phyloP scores from a whole-genome alignment of 306 rosid species.

The Rosa multiflora region DNA sequence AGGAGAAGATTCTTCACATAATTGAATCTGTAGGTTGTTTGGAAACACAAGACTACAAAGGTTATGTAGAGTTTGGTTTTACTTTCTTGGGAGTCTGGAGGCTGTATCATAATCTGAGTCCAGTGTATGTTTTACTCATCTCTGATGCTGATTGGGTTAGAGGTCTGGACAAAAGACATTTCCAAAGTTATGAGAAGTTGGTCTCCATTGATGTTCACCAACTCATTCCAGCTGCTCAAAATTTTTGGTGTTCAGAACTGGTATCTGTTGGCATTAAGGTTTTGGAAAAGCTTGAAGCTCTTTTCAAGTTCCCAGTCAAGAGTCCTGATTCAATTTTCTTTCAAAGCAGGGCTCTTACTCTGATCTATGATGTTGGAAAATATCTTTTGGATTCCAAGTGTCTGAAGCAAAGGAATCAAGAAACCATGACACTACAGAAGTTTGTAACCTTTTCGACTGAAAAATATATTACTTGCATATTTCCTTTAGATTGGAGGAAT shows the following conservation, averaged over 20 bases:
- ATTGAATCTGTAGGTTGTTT: constrained; percentile 38
- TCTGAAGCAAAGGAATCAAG: constrained; percentile 12
- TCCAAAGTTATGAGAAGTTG: constrained; percentile 39
- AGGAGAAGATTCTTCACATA: constrained; percentile 38
- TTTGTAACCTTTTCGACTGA: constrained; percentile 28
- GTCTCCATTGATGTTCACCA: constrained; percentile 34
- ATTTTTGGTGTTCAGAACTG: constrained; percentile 59
- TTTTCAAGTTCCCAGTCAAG: constrained; percentile 30
- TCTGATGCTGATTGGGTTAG: constrained; percentile 62
- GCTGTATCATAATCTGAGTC: not conserved
- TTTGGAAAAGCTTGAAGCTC: constrained; percentile 41
- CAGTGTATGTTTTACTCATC: constrained; percentile 38
- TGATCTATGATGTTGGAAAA: constrained; percentile 47
- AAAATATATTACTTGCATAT: constrained; percentile 15
- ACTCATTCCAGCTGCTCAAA: constrained; percentile 38
- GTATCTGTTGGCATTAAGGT: constrained; percentile 48
- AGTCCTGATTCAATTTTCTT: constrained; percentile 15
- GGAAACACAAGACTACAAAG: constrained; percentile 26
- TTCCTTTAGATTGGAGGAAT: constrained; percentile 48
- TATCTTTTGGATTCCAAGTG: constrained; percentile 39
- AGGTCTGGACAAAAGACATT: constrained; percentile 25
- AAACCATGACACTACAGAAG: constrained; percentile 19
- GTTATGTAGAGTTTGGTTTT: constrained; percentile 47
- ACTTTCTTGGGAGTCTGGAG: constrained; percentile 52
- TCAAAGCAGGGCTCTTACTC: constrained; percentile 34